phyloP scores from a whole-genome alignment of 108 stramenopile species.

The Cyclotella atomus region DNA sequence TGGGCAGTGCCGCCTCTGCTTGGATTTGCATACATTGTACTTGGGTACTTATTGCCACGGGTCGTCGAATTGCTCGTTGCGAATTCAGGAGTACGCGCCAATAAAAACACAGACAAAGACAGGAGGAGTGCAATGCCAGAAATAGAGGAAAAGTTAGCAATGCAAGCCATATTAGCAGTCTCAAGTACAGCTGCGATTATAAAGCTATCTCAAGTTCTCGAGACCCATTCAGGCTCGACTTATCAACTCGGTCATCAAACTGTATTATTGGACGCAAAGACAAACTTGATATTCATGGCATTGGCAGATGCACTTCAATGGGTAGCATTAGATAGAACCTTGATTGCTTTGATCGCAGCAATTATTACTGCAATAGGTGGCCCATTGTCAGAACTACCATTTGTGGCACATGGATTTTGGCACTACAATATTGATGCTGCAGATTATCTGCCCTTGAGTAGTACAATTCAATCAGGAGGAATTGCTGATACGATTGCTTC shows the following conservation, averaged over 20 bases:
- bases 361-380: slow-evolving; percentile 69
- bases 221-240: slow-evolving; percentile 45
- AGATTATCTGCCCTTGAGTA: slow-evolving; percentile 71
- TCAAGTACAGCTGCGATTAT: slow-evolving; percentile 76
- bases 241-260: not conserved
- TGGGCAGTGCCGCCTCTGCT: slow-evolving; percentile 82
- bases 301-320: slow-evolving; percentile 68
- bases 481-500: slow-evolving; percentile 23
- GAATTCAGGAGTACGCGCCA: not conserved
- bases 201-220: slow-evolving; percentile 75
- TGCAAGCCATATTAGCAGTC: slow-evolving; percentile 65
- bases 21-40: slow-evolving; percentile 77
- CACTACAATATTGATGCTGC: slow-evolving; percentile 63
- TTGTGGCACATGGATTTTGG: slow-evolving; percentile 80
- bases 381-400: slow-evolving; percentile 81
- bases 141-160: slow-evolving; percentile 22
- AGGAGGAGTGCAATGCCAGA: not conserved
- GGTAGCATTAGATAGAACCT: slow-evolving; percentile 66
- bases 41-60: slow-evolving; percentile 77
- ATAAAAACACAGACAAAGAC: not conserved
- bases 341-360: slow-evolving; percentile 64
- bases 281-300: slow-evolving; percentile 54
- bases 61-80: slow-evolving; percentile 21
- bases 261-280: slow-evolving; percentile 26
- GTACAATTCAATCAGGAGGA: slow-evolving; percentile 12